Evolutionary conservation across 345 rosid genomes (phyloP).

Genomic region (Orychophragmus violaceus): DNA sequence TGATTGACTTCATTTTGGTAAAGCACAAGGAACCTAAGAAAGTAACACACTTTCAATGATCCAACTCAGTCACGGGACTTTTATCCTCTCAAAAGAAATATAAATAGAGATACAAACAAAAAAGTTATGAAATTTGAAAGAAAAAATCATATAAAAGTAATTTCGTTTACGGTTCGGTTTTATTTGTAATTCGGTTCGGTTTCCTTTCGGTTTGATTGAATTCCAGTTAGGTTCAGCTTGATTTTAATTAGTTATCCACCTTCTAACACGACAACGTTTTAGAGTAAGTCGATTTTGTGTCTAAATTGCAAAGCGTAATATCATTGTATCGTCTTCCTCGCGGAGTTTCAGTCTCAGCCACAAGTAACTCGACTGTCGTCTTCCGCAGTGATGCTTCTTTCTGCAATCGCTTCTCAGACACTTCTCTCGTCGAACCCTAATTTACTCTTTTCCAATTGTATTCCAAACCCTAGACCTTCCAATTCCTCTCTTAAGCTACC

Average conservation of each 20-base stretch:
- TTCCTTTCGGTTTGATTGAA: neutral
- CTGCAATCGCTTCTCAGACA: conserved; percentile 37
- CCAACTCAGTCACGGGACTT: conserved; percentile 2
- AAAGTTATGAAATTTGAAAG: neutral
- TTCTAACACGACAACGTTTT: neutral
- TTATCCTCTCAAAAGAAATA: neutral
- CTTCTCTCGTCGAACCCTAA: conserved; percentile 26
- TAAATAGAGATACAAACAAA: neutral
- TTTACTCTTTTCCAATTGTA: conserved; percentile 23
- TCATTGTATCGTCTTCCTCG: conserved; percentile 23
- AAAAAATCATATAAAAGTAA: neutral
- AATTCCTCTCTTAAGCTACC: conserved; percentile 30
- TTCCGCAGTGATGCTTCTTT: conserved; percentile 50
- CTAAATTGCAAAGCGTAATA: neutral
- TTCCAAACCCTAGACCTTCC: conserved; percentile 21
- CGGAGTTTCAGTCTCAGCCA: conserved; percentile 29
- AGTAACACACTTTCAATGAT: neutral
- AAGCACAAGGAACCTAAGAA: neutral
- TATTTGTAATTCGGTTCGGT: neutral
- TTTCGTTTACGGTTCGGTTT: neutral
- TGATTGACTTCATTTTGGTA: conserved; percentile 14
- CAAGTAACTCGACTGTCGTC: conserved; percentile 16
- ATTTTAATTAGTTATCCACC: neutral
- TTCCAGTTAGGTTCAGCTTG: neutral
- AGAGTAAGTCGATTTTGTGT: neutral